Base-by-base conservation (phyloP, 768 basidiomycete species). In the Collybia sordida region DNA sequence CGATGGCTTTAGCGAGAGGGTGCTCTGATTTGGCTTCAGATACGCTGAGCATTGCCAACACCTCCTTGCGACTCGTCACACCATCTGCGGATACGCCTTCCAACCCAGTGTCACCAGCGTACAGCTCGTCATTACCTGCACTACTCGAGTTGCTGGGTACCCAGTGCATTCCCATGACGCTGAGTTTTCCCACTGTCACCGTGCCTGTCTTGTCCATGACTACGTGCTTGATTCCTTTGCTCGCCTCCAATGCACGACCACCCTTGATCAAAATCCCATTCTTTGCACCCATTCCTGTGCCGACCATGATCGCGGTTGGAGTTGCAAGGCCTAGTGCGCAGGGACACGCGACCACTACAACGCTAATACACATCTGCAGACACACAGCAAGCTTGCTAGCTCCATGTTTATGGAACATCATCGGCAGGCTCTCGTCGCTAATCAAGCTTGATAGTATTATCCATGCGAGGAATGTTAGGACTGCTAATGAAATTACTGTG, bases 241-340 rank as follows among this genome's bases (percentile, higher is more conserved):
- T 93, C 3, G 92, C 93, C 64, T 99, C 97, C 22, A 99, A 74
- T 2, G 97, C 95, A 12, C 89, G 78, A 1, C 95, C 97, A 18
- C 97, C 95, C 65, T 99, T 99, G 82, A 99, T 98, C 40, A 99
- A 72, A 51, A 99, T 98, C 0, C 97, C 96, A 60, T 98, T 96
- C 72, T 89, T 81, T 7, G 97, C 97, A 1, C 97, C 97, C 49
- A 98, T 85, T 1, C 97, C 97, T 0, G 96, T 98, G 15, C 97
- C 97, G 25, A 98, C 97, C 97, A 98, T 98, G 69, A 98, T 93
- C 2, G 96, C 97, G 0, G 97, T 98, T 1, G 97, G 97, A 0
- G 96, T 98, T 48, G 91, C 92, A 51, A 98, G 78, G 4, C 96
- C 97, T 27, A 99, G 80, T 0, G 97, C 96, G 64, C 97, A 99